Base-by-base conservation (phyloP, 345 rosid genomes). In the Eucalyptus polyanthemos region DNA sequence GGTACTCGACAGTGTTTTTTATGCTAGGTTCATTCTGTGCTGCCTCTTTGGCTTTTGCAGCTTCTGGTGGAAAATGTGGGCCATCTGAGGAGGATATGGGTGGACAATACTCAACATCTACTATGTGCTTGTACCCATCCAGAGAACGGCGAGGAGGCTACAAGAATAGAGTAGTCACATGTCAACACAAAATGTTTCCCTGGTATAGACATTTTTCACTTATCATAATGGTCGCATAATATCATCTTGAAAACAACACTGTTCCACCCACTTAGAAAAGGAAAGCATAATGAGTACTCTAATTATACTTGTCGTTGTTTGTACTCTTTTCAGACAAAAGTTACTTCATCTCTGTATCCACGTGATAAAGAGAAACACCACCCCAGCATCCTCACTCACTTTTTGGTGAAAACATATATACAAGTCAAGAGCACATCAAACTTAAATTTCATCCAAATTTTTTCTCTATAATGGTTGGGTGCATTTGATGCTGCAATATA, bases 91-190 rank as follows among this genome's bases (percentile, higher is more conserved):
- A 95, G 24, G 97, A 95, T 65, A 96, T 90, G 58, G 99, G 97
- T 14, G 97, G 97, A 90, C 97, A 97, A 88, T 97, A 95, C 80
- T 97, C 99, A 67, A 97, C 99, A 86, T 97, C 97, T 3, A 97
- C 99, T 4, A 97, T 97, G 80, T 97, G 99, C 91, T 97, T 95
- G 94, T 97, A 97, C 86, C 99, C 99, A 90, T 97, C 99, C 93
- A 97, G 90, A 81, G 99, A 97, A 90, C 95, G 92, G 14, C 86
- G 91, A 88, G 99, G 97, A 58, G 99, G 99, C 99, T 97, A 93
- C 88, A 25, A 88, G 58, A 87, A 88, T 37, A 86, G 47, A 76
- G 27, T 60, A 16, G 37, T 42, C 34, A 6, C 31, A 40, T 40
- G 42, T 58, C 51, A 87, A 25, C 88, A 40, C 85, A 40, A 62